Evolutionary conservation across 2,329 filamentous ascomycete species (phyloP).

Genomic region (Botrytis sinoallii): DNA sequence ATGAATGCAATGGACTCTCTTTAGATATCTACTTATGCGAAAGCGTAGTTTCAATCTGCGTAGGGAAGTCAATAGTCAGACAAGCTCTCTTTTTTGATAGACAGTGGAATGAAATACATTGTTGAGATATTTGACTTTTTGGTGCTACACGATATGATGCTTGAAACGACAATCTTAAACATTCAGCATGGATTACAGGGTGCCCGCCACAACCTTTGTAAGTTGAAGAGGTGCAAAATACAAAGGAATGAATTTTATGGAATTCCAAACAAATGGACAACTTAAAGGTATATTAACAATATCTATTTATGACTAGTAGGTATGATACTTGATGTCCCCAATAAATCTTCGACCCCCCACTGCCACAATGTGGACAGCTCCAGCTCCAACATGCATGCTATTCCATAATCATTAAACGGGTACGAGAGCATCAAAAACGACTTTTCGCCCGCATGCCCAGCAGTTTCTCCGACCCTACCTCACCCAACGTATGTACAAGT

Average conservation of each 20-base stretch:
- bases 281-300: slow-evolving; percentile 7
- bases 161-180: background rate
- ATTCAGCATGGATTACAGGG: background rate
- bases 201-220: no score
- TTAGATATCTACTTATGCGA: slow-evolving; percentile 2
- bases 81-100: background rate
- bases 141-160: background rate
- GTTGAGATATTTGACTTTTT: background rate
- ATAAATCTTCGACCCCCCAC: background rate
- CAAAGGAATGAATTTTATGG: background rate
- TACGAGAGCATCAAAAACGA: background rate
- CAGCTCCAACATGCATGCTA: background rate
- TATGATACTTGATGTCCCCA: background rate
- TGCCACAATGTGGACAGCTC: background rate
- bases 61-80: background rate
- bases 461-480: background rate
- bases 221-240: background rate
- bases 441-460: background rate
- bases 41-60: slow-evolving; percentile 6
- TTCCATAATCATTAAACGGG: background rate
- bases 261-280: background rate
- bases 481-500: background rate
- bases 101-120: background rate
- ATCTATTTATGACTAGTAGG: background rate
- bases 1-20: slow-evolving; percentile 3